Base-by-base conservation (phyloP, 805 yeast species). In the Cyberlindnera suaveolens region DNA sequence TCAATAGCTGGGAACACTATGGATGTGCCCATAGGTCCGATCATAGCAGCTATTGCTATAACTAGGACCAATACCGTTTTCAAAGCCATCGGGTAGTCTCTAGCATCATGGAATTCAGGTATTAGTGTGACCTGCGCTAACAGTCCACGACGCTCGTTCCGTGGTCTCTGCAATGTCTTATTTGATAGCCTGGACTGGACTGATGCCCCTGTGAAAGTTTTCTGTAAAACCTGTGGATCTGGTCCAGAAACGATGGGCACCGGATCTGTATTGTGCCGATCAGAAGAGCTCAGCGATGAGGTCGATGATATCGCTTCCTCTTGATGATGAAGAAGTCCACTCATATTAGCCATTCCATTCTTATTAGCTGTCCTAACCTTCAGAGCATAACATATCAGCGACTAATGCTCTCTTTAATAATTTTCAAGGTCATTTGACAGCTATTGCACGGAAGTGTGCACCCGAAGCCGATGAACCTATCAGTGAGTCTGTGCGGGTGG, bases 21-120 rank as follows among this genome's bases (percentile, higher is more conserved):
- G 0, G 93, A 82, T 1, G 93, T 82, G 11, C 93, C 95, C 93
- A 87, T 84, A 6, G 96, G 95, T 1, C 95, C 96, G 42, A 84
- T 74, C 58, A 83, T 65, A 1, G 90, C 84, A 6, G 90, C 89
- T 45, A 75, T 64, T 0, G 91, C 90, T 39, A 86, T 77, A 14
- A 85, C 66, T 30, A 75, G 65, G 0, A 85, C 84, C 36, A 87
- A 67, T n/a, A 70, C 42, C 39, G 62, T 54, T 54, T 86, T 85
- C 42, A 71, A 56, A 2, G 46, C 45, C 1, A 51, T 44, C 5
- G 88, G 80, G 52, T 82, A 78, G 14, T 75, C 75, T 44, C 88
- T 64, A 1, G 96, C 82, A 54, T 87, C 87, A 37, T 75, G 74
- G 53, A 79, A 81, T 59, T 87, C 96, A 0, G 90, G 87, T 3